Evolutionary conservation across 352 stramenopile genomes (phyloP), one percentile per base, ranked within the genome.

Genomic region (Phytophthora tentaculata): DNA sequence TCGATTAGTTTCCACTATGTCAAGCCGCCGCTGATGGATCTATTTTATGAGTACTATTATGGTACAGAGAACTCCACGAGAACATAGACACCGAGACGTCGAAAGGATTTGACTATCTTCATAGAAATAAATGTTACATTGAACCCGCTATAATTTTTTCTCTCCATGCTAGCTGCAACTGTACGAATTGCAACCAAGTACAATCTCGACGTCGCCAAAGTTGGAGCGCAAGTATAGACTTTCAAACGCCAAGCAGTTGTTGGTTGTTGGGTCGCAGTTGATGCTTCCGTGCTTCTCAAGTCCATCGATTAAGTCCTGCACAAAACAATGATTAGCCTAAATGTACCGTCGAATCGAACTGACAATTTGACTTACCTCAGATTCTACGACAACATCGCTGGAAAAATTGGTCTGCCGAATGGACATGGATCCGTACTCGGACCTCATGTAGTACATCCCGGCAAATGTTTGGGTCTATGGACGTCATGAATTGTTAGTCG

Each of bases 11-110:
- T 95, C 69, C 88, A 96, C 71, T 96, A 96, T 58, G 76, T 96
- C 57, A 94, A 93, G 64, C 84, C 84, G 24, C 87, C 84, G 22
- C 74, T 94, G 45, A 94, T 96, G 88, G 84, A 94, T 20, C 62
- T 90, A 20, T 93, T 94, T 64, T 91, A 94, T 64, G 80, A 90
- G 62, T 96, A 77, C 56, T 96, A 92, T 74, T 94, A 94, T 69
- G 77, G 76, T 17, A 45, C 56, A 44, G 17, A 58, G 9, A 24
- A 43, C 39, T 16, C 49, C 14, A 55, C 12, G 23, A 41, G 26
- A 17, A 55, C 49, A 2, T 55, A 55, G 26, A 26, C 26, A 16
- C 2, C 19, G 5, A 13, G n/a, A 24, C 12, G 2, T 24, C 12
- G 12, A 12, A 50, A 26, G 19, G n/a, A 26, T 50, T 3, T 50